Base-by-base conservation (phyloP, 805 yeast species). In the Ogataea methanolica region DNA sequence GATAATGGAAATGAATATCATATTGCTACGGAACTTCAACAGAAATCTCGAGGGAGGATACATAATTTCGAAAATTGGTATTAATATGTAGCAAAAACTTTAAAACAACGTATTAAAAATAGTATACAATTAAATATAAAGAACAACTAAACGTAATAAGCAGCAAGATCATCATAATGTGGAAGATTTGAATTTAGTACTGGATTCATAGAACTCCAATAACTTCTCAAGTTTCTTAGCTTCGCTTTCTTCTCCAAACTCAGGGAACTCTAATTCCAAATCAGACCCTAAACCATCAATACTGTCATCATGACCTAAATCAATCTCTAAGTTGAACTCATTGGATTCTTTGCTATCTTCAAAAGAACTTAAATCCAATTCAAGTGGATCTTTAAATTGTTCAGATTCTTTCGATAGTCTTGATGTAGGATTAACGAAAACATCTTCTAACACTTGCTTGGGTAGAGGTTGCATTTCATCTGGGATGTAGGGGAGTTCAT, bases 401-500 rank as follows among this genome's bases (percentile, higher is more conserved):
- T 47, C 47, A 3, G 51, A 6, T 15, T 38, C 43, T 15, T 42
- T 33, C 4, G 51, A 44, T 21, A 15, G 29, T 4, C 43, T 33
- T 19, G 47, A 43, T 9, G 47, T 42, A 33, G 49, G 51, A 23
- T 26, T 26, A 6, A 50, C 47, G 50, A 63, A 59, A 4, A 65
- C 54, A 22, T 57, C 65, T 8, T 62, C 63, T 37, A 62, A 47
- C 17, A 69, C 50, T 14, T 53, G 57, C 14, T 60, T 65, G 17
- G 57, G 69, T 68, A 46, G 62, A 1, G 74, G 72, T n/a, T 70
- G 71, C 51, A 71, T 64, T 37, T 72, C 73, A 51, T 66, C 54
- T 23, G 85, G 84, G 6, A 67, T 59, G 49, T 75, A 72, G 2
- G 73, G 71, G 22, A 71, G 51, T 21, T 70, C 74, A 3, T 63